These are phyloP conservation scores for Tephrocybe sp. DNA, from an alignment of 768 basidiomycete genomes.

Conservation along the genomic window DNA sequence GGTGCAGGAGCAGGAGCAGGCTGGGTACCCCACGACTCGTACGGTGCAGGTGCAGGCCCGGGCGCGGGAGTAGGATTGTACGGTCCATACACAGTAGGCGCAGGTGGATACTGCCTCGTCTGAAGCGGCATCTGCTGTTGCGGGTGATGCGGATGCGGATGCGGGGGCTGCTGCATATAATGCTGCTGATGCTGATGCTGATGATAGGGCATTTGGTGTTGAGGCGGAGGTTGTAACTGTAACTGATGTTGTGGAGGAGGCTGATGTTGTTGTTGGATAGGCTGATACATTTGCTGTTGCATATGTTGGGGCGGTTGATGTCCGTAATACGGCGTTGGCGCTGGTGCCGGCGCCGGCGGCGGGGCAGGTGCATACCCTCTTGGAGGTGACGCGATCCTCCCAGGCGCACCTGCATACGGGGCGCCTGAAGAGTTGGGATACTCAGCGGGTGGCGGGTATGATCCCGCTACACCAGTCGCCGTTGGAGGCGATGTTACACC, in stretches of 20 bases:
- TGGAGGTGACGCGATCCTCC: neutral
- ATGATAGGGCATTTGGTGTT: conserved; percentile 12
- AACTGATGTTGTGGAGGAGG: conserved; percentile 8
- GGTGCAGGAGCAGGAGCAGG: neutral
- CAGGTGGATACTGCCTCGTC: neutral
- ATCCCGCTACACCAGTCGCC: too few species aligned
- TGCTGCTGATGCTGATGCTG: conserved; percentile 17
- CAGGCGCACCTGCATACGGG: neutral
- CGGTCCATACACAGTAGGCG: neutral
- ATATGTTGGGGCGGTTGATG: conserved; percentile 4
- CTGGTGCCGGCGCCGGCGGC: neutral
- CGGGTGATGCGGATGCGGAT: conserved; percentile 13
- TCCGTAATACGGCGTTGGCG: conserved; percentile 1
- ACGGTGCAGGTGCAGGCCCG: neutral
- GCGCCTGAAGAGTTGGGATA: neutral
- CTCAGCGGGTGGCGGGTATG: neutral
- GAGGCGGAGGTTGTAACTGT: conserved; percentile 2
- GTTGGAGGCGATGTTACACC: too few species aligned
- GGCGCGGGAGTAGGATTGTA: neutral
- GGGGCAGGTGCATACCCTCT: neutral
- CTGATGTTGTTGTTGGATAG: neutral
- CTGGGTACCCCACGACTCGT: neutral
- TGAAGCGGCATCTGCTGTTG: conserved; percentile 1
- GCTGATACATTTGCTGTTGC: neutral
- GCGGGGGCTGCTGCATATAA: conserved; percentile 25